A percentile compares a stretch with the other conserved stretches of the same genome.
Evolutionary conservation across 2,329 filamentous ascomycete genomes (phyloP).

Genomic region (Neonectria neomacrospora): DNA sequence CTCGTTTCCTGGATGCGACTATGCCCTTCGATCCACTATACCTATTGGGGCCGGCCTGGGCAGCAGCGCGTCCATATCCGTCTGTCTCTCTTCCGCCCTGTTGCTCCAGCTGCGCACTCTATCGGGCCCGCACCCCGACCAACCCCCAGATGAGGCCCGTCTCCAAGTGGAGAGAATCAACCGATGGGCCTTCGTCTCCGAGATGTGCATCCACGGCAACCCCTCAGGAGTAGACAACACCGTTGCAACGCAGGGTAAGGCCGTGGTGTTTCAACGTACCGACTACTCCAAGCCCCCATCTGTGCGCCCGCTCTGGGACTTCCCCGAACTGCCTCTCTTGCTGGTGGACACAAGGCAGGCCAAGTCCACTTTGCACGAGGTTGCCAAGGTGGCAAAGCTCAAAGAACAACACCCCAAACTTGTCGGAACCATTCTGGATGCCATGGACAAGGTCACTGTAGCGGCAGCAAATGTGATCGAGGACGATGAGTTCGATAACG

Average conservation of each 20-base stretch:
- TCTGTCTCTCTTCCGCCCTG: slow-evolving; percentile 86
- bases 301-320: slow-evolving; percentile 82
- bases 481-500: slow-evolving; percentile 74
- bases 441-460: slow-evolving; percentile 79
- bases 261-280: slow-evolving; percentile 86
- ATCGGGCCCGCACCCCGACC: slow-evolving; percentile 90
- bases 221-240: slow-evolving; percentile 98
- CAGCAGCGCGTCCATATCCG: slow-evolving; percentile 92
- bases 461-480: slow-evolving; percentile 65
- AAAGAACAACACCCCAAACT: slow-evolving; percentile 78
- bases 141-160: slow-evolving; percentile 86
- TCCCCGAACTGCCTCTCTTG: slow-evolving; percentile 90
- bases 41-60: slow-evolving; percentile 92
- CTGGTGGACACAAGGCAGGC: slow-evolving; percentile 89
- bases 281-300: slow-evolving; percentile 81
- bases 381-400: slow-evolving; percentile 83
- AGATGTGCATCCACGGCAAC: slow-evolving; percentile 97
- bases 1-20: slow-evolving; percentile 82
- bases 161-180: slow-evolving; percentile 96
- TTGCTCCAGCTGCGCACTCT: slow-evolving; percentile 89
- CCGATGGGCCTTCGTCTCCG: slow-evolving; percentile 95
- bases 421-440: slow-evolving; percentile 82
- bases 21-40: slow-evolving; percentile 92
- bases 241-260: slow-evolving; percentile 91
- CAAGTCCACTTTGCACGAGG: slow-evolving; percentile 86